Conservation (phyloP, 176 grass and related monocot species). For the Chrysopogon serrulatus region DNA sequence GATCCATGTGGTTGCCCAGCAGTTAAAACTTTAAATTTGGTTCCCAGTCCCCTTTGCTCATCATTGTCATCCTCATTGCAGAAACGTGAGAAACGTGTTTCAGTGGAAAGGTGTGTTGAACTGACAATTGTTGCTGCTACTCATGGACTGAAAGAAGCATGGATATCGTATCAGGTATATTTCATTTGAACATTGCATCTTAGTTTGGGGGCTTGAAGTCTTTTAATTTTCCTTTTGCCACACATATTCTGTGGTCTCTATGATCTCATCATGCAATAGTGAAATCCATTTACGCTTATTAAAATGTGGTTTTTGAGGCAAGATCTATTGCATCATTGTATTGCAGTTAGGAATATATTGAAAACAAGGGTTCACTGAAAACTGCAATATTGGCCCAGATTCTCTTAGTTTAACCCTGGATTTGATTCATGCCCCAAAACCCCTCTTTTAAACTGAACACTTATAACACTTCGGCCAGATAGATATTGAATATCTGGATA, state of each 20-base stretch:
- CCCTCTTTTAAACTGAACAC: not conserved
- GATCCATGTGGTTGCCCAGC: not conserved
- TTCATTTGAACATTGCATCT: conserved; percentile 11
- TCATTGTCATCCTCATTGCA: conserved; percentile 19
- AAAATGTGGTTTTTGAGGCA: not conserved
- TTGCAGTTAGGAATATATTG: not conserved
- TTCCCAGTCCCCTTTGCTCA: not conserved
- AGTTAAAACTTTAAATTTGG: not conserved
- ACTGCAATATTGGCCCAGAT: not conserved
- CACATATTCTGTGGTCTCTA: not conserved
- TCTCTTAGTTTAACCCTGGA: not conserved
- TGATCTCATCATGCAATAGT: not conserved
- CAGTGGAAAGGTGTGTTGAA: conserved; percentile 88
- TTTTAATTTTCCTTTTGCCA: not conserved
- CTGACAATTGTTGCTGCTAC: conserved; percentile 87
- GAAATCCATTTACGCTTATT: not conserved
- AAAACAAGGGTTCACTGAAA: not conserved
- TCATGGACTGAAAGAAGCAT: conserved; percentile 95
- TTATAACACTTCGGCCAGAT: no score
- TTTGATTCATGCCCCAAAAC: not conserved
- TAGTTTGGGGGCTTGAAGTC: not conserved
- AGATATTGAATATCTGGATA: not conserved
- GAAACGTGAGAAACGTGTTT: conserved; percentile 85
- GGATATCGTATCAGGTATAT: conserved; percentile 97
- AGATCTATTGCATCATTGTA: not conserved